These are phyloP conservation scores for Nematodospora valgi DNA, from an alignment of 805 yeast species.

Conservation along the genomic window DNA sequence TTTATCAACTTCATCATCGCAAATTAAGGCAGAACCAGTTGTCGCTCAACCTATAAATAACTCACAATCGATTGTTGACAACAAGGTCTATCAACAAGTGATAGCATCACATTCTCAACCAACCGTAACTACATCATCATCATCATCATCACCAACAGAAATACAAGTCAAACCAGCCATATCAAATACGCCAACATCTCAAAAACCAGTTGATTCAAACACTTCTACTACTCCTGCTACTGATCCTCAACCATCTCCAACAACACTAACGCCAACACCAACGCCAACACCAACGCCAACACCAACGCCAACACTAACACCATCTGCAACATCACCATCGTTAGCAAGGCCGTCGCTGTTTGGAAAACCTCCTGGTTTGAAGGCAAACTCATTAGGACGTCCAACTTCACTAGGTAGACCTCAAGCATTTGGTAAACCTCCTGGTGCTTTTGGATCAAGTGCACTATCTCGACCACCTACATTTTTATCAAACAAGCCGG, in stretches of 20 bases:
- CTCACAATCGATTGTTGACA: no score
- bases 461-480: constrained; percentile 35
- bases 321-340: constrained; percentile 7
- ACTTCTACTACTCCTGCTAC: not conserved
- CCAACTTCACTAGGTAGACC: constrained; percentile 25
- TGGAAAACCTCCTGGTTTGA: constrained; percentile 25
- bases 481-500: constrained; percentile 33
- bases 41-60: no score
- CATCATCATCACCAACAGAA: constrained; percentile 1
- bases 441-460: constrained; percentile 12
- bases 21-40: no score
- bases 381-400: constrained; percentile 18
- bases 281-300: constrained; percentile 1
- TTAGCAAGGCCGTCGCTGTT: constrained; percentile 23
- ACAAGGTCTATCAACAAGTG: no score
- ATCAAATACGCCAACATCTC: constrained; percentile 1
- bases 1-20: not conserved
- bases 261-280: constrained; percentile 1
- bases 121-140: not conserved
- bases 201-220: constrained; percentile 1
- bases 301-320: constrained; percentile 7
- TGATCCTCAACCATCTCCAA: not conserved
- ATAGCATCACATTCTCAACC: constrained; percentile 3
- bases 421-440: constrained; percentile 27
- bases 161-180: not conserved